Evolutionary conservation across 305 asterid genomes (phyloP).

Genomic region (Withania somnifera): DNA sequence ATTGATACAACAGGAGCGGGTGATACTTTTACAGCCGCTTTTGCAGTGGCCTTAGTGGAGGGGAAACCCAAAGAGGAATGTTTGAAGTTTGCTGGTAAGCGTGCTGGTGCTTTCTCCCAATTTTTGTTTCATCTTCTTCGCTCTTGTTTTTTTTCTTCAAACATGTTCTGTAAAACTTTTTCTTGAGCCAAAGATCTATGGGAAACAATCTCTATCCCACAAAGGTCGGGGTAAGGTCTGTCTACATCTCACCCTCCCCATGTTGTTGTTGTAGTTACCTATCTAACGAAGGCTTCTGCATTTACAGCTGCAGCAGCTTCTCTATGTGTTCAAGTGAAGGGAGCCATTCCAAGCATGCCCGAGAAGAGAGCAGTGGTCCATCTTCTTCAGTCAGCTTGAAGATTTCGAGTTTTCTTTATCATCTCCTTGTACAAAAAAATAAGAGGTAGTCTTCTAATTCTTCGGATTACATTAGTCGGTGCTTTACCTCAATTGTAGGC

Average conservation of each 20-base stretch:
- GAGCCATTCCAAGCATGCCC: slow-evolving; percentile 98
- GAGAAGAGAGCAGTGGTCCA: slow-evolving; percentile 53
- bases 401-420: background rate
- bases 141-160: background rate
- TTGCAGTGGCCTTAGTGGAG: slow-evolving; percentile 86
- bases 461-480: background rate
- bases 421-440: slow-evolving; percentile 11
- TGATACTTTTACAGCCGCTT: slow-evolving; percentile 92
- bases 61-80: slow-evolving; percentile 66
- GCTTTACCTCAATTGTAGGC: background rate
- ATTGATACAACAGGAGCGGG: slow-evolving; percentile 97
- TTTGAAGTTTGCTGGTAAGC: slow-evolving; percentile 72
- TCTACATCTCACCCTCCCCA: background rate
- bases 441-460: slow-evolving; percentile 19
- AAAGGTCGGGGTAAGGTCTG: background rate
- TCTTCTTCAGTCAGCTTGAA: slow-evolving; percentile 56
- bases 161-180: background rate
- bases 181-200: background rate
- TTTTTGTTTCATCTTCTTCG: background rate
- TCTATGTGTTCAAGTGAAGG: slow-evolving; percentile 92
- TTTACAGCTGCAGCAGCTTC: slow-evolving; percentile 97
- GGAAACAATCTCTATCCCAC: background rate
- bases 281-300: slow-evolving; percentile 8
- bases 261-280: background rate
- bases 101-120: background rate